A percentile compares a stretch with the other conserved stretches of the same genome.
Conservation (phyloP, 2,329 filamentous ascomycete genomes). For the Penicillium sp. region DNA sequence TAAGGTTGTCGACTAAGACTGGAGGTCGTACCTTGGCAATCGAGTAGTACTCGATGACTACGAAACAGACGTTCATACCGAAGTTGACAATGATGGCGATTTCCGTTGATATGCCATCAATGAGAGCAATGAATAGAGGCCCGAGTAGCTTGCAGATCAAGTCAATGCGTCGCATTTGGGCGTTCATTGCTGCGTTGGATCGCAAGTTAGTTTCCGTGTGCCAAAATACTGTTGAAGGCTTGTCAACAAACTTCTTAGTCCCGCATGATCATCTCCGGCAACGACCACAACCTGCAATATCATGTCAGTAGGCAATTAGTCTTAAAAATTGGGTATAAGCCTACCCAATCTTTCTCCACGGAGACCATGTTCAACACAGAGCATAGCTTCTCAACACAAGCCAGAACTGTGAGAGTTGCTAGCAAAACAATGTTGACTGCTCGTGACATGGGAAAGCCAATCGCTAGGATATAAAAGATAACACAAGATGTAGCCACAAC, state of each 20-base stretch:
- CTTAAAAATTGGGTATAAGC: slow-evolving; percentile 26
- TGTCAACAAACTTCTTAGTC: slow-evolving; percentile 1
- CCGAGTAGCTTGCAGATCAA: slow-evolving; percentile 56
- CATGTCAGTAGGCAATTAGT: not conserved
- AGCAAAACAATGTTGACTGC: slow-evolving; percentile 27
- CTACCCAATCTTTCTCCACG: slow-evolving; percentile 67
- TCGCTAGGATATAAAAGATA: slow-evolving; percentile 35
- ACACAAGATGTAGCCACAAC: slow-evolving; percentile 49
- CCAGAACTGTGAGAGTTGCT: slow-evolving; percentile 46
- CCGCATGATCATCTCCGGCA: slow-evolving; percentile 5
- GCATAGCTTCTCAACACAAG: slow-evolving; percentile 67
- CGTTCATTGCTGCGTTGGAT: not conserved
- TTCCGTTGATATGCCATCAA: slow-evolving; percentile 45
- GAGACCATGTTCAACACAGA: slow-evolving; percentile 65
- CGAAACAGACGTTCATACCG: slow-evolving; percentile 43
- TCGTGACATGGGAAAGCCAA: not conserved
- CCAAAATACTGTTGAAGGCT: not conserved
- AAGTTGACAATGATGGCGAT: slow-evolving; percentile 49
- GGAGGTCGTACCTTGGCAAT: slow-evolving; percentile 23
- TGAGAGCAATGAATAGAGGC: slow-evolving; percentile 51
- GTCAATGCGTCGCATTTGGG: slow-evolving; percentile 56
- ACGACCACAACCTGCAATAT: slow-evolving; percentile 14
- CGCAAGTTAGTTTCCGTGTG: not conserved
- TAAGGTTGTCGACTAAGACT: not conserved
- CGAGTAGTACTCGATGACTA: slow-evolving; percentile 35